These are phyloP conservation scores for Arabidopsis thaliana DNA, from an alignment of 345 rosid species.

Conservation along the genomic window DNA sequence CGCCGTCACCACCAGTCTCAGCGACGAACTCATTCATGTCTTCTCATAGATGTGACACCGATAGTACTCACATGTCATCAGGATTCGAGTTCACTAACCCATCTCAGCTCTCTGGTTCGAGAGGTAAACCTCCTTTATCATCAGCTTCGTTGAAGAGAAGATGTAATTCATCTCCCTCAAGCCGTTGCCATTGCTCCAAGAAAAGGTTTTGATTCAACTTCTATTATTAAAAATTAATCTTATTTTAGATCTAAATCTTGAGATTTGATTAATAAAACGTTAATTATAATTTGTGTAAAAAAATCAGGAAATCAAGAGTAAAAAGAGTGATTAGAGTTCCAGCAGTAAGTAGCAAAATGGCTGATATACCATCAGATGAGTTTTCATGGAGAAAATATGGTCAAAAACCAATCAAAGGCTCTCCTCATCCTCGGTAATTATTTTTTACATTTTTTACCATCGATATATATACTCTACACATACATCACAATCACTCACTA, in stretches of 20 bases:
- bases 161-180: constrained; percentile 74
- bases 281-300: not conserved
- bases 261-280: not conserved
- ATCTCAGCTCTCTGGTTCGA: constrained; percentile 56
- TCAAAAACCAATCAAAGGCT: constrained; percentile 96
- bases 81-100: constrained; percentile 73
- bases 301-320: constrained; percentile 67
- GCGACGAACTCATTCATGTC: constrained; percentile 71
- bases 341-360: constrained; percentile 82
- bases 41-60: constrained; percentile 76
- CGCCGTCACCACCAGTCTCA: constrained; percentile 59
- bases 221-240: not conserved
- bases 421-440: constrained; percentile 90
- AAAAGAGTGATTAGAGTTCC: constrained; percentile 78
- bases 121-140: constrained; percentile 75
- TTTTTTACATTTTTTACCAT: not conserved
- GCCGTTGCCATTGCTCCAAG: constrained; percentile 93
- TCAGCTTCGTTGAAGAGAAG: constrained; percentile 65
- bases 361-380: constrained; percentile 92
- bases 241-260: constrained; percentile 19
- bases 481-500: constrained; percentile 9
- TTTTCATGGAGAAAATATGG: constrained; percentile 97
- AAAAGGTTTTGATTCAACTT: constrained; percentile 60
- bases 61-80: constrained; percentile 63
- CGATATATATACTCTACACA: not conserved